These are phyloP conservation scores for Linnemannia schmuckeri DNA, from an alignment of 192 early-diverging fungal species.

Conservation along the genomic window DNA sequence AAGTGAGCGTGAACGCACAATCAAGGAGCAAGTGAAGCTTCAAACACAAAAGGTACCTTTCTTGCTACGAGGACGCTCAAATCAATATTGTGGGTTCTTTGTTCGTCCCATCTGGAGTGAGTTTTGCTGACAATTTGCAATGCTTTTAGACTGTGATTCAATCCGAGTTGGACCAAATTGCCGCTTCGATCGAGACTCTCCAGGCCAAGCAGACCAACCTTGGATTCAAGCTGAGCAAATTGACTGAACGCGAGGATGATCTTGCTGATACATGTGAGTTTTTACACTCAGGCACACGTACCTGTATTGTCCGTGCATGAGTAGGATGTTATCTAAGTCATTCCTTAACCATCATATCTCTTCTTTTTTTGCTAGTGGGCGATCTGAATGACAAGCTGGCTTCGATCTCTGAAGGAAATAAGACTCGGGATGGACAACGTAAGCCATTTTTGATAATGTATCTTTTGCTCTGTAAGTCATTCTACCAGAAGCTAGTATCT, in stretches of 20 bases:
- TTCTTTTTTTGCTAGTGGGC: constrained; percentile 50
- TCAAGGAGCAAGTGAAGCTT: constrained; percentile 65
- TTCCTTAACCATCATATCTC: not conserved
- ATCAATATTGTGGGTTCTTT: no score
- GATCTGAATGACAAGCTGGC: constrained; percentile 62
- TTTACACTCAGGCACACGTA: not conserved
- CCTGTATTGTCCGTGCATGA: not conserved
- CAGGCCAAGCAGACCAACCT: constrained; percentile 59
- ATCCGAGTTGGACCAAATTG: constrained; percentile 64
- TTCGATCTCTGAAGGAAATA: constrained; percentile 50
- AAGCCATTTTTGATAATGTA: not conserved
- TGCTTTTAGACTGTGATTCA: constrained; percentile 43
- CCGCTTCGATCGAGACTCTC: constrained; percentile 65
- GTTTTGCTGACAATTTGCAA: not conserved
- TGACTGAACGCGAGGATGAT: constrained; percentile 59
- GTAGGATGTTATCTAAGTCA: no score
- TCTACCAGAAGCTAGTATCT: not conserved
- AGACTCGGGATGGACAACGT: constrained; percentile 43
- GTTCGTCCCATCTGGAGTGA: not conserved
- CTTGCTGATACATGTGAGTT: constrained; percentile 54
- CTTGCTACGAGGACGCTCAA: not conserved
- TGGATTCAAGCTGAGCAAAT: constrained; percentile 59
- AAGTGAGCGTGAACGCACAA: constrained; percentile 64
- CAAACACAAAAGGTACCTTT: constrained; percentile 62
- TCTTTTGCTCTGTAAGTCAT: not conserved